Conservation (phyloP, 1,284 basidiomycete species). For the Ganoderma lingzhi region DNA sequence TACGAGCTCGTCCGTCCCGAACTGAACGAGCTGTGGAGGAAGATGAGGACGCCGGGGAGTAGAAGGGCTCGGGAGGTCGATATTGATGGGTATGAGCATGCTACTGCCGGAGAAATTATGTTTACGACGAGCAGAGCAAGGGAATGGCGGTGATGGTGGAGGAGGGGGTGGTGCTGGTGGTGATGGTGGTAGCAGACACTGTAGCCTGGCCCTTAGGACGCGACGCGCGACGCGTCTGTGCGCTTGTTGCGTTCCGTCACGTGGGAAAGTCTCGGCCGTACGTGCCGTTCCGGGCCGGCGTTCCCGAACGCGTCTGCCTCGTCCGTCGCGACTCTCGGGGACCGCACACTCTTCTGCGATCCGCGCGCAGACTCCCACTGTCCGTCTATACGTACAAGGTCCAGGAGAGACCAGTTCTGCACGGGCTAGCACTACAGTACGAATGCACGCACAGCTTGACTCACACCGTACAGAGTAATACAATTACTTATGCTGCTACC, state of each 20-base stretch:
- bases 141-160: too few species aligned
- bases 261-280: background rate
- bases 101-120: background rate
- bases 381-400: too few species aligned
- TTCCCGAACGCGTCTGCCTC: too few species aligned
- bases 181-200: background rate
- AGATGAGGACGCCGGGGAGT: constrained; percentile 50
- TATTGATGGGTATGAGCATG: constrained; percentile 42
- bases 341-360: too few species aligned
- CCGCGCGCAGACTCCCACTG: too few species aligned
- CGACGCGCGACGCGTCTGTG: constrained; percentile 10
- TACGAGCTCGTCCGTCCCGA: constrained; percentile 74
- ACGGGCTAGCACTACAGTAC: too few species aligned
- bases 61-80: constrained; percentile 32
- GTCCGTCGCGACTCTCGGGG: too few species aligned
- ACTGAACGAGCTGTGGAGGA: constrained; percentile 64
- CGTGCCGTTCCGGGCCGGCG: too few species aligned
- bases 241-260: constrained; percentile 9
- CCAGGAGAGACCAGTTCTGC: too few species aligned
- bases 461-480: background rate
- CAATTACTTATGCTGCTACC: background rate
- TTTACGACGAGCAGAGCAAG: background rate
- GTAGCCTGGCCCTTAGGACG: too few species aligned
- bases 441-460: background rate
- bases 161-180: too few species aligned